Base-by-base conservation (phyloP, 1,284 basidiomycete genomes). In the Cutaneotrichosporon cavernicola region DNA sequence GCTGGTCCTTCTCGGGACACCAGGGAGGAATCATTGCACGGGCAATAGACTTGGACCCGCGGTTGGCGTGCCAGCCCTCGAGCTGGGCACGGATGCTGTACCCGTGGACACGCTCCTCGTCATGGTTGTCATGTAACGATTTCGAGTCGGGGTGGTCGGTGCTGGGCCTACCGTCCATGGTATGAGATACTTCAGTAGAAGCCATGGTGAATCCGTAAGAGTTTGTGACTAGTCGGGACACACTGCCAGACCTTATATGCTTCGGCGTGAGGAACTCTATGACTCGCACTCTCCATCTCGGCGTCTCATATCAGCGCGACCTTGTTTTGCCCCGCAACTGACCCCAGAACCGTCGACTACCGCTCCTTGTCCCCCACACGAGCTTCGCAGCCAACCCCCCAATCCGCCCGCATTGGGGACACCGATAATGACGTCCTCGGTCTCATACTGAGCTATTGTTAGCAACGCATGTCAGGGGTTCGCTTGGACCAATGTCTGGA, bases 61-160 rank as follows among this genome's bases (percentile, higher is more conserved):
- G 64, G 56, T 71, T 62, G 11, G 73, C 75, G 52, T 76, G 76
- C 76, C 76, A 78, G 34, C 64, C 65, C 11, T 67, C 66, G 16
- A 78, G 65, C 62, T 78, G 75, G n/a, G 72, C 58, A 30, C 63
- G 67, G 60, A 69, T 51, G 30, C 51, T 58, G 22, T 47, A 22
- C 1, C 22, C 31, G n/a, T 34, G 13, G 30, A 31, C 1, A 21
- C 14, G 26, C 18, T 46, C 31, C 46, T 58, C 57, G 5, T 58
- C 57, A 18, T 46, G 43, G 14, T 14, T 9, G 14, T 18, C 40
- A 13, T 43, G 40, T 43, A 18, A 43, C 40, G 40, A 43, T 16
- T 18, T 43, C 40, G 40, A 43, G 40, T 43, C 40, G 18, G 4
- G 18, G 18, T n/a, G 16, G 18, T 46, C 43, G 5, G 43, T 46